phyloP scores from a whole-genome alignment of 2,329 filamentous ascomycete species.

The Trichoderma afroharzianum region DNA sequence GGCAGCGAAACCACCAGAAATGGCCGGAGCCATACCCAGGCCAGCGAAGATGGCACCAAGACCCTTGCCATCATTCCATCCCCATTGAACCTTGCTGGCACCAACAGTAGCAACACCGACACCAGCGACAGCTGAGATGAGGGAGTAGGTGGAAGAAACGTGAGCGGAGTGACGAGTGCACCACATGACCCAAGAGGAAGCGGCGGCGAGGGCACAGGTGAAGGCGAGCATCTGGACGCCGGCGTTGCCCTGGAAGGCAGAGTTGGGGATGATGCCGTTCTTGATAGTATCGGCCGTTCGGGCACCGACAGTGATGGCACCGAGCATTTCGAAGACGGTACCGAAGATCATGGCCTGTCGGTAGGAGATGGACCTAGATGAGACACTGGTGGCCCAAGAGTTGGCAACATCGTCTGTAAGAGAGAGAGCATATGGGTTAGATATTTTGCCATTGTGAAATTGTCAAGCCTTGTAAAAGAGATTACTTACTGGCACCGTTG shows the following conservation, averaged over 20 bases:
- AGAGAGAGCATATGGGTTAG: not conserved
- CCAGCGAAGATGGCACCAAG: slow-evolving; percentile 70
- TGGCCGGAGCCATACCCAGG: slow-evolving; percentile 66
- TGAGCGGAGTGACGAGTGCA: slow-evolving; percentile 68
- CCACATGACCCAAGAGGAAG: slow-evolving; percentile 73
- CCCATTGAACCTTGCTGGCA: slow-evolving; percentile 60
- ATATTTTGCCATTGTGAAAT: not conserved
- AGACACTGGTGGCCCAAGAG: slow-evolving; percentile 73
- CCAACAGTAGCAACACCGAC: slow-evolving; percentile 64
- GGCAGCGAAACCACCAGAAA: slow-evolving; percentile 61
- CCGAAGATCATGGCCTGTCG: slow-evolving; percentile 63
- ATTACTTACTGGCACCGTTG: slow-evolving; percentile 67
- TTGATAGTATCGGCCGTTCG: slow-evolving; percentile 73
- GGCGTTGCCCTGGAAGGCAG: slow-evolving; percentile 56
- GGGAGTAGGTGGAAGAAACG: slow-evolving; percentile 67
- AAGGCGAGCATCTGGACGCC: slow-evolving; percentile 66
- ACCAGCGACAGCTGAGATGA: slow-evolving; percentile 63
- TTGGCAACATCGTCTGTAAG: slow-evolving; percentile 74
- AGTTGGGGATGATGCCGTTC: slow-evolving; percentile 64
- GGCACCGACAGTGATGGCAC: slow-evolving; percentile 62
- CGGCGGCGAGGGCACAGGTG: slow-evolving; percentile 58
- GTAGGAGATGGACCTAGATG: slow-evolving; percentile 72
- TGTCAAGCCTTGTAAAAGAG: not conserved
- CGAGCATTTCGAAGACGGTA: slow-evolving; percentile 62
- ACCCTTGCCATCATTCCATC: slow-evolving; percentile 65